Evolutionary conservation across 106 monocot species (phyloP).

Genomic region (Apostasia ramifera): DNA sequence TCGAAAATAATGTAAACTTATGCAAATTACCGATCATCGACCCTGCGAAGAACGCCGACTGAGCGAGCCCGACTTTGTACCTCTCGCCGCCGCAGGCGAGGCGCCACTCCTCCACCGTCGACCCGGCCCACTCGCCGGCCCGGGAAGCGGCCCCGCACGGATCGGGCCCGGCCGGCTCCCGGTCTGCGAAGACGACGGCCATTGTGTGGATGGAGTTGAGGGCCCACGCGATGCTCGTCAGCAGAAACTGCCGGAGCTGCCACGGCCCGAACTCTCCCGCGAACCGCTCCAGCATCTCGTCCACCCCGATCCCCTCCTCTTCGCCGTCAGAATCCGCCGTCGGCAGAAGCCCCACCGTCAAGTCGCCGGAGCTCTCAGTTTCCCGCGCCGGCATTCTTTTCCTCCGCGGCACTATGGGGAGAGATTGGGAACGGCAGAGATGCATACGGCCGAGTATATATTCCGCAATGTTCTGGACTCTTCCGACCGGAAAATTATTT

Average conservation of each 20-base stretch:
- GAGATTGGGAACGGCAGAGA: too few relatives aligned
- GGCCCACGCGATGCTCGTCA: conserved; percentile 59
- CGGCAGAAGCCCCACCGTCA: not conserved
- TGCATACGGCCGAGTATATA: too few relatives aligned
- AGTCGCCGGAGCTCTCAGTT: not conserved
- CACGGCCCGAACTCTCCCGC: conserved; percentile 73
- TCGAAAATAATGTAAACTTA: too few relatives aligned
- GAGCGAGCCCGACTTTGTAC: conserved; percentile 70
- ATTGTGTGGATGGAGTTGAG: conserved; percentile 62
- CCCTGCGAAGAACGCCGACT: conserved; percentile 73
- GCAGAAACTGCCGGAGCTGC: conserved; percentile 73
- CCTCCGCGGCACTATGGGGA: too few relatives aligned
- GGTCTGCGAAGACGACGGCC: conserved; percentile 56
- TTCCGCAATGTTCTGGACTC: too few relatives aligned
- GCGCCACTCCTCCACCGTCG: conserved; percentile 26
- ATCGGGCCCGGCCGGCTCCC: conserved; percentile 4
- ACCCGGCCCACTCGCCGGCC: conserved; percentile 4
- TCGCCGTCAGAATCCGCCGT: not conserved
- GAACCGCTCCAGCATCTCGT: conserved; percentile 49
- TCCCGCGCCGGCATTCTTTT: not conserved
- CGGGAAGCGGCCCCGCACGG: not conserved
- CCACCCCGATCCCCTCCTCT: conserved; percentile 33
- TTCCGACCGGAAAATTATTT: too few relatives aligned
- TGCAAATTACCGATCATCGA: conserved; percentile 54
- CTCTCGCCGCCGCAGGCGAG: conserved; percentile 42